Evolutionary conservation across 2,329 filamentous ascomycete species (phyloP), one percentile per base, ranked within the genome.

Genomic region (Cladosporium sp.): DNA sequence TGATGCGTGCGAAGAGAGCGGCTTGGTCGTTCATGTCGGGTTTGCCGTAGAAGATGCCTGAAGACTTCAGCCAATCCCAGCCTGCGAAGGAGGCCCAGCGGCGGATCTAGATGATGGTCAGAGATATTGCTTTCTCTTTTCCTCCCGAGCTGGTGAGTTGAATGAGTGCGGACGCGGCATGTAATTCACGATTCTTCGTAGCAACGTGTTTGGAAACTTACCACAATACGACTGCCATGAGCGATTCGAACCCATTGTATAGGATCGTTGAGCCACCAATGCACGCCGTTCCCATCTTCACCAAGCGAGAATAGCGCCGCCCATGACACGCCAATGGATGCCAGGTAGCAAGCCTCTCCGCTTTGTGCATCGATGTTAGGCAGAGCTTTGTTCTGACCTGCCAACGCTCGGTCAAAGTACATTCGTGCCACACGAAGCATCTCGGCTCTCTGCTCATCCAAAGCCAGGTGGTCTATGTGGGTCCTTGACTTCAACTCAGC

Each of bases 391-490:
- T 58, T 56, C 22, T 67, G 64, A 15, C 63, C 64, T n/a, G 64
- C 63, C 13, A 68, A 59, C 9, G 66, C 66, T 35, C 64, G 59
- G 22, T 67, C 62, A 45, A 65, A 61, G 56, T 68, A 67, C 47
- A 60, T 57, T 15, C 64, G 61, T 2, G 65, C 63, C 22, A 59
- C 56, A 12, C 57, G 32, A 15, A 67, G 61, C 63, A 65, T 63
- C 8, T 64, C 64, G 12, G 39, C 22, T 25, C 51, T 40, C 50
- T 50, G 36, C 17, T 44, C 13, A 12, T 32, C 19, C 24, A 36
- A 17, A 17, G 34, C 40, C 7, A 57, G 32, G 19, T 22, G 34
- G 6, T 42, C 39, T 6, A 36, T 2, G 15, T 13, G 10, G 5
- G 8, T 9, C 6, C 52, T 32, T n/a, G 50, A 44, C 15, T 36